phyloP scores from a whole-genome alignment of 441 rosid genomes.

The Eutrema salsugineum region DNA sequence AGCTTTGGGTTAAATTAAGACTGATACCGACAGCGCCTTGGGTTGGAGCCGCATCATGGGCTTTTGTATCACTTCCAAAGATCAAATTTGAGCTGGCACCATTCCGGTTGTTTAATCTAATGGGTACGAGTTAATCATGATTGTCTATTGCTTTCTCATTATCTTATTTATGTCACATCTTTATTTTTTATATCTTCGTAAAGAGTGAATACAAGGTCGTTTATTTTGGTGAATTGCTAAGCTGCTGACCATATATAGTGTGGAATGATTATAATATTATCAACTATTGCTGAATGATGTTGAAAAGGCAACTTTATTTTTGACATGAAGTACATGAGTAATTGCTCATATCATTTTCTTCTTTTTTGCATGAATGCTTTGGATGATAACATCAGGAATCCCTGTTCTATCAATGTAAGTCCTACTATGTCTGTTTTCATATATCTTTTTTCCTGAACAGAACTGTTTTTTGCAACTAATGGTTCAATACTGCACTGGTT shows the following conservation, averaged over 20 bases:
- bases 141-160: slow-evolving; percentile 14
- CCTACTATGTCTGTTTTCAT: slow-evolving; percentile 20
- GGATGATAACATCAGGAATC: slow-evolving; percentile 69
- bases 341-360: slow-evolving; percentile 27
- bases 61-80: slow-evolving; percentile 94
- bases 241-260: not conserved
- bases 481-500: slow-evolving; percentile 13
- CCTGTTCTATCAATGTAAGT: slow-evolving; percentile 98
- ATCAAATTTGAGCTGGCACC: slow-evolving; percentile 93
- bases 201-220: not conserved
- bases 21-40: slow-evolving; percentile 88
- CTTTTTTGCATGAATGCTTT: slow-evolving; percentile 38
- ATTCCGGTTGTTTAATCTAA: slow-evolving; percentile 84
- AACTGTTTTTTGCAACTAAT: not conserved
- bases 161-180: not conserved
- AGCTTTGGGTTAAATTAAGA: slow-evolving; percentile 94
- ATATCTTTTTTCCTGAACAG: slow-evolving; percentile 1
- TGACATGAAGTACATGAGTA: not conserved
- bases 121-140: slow-evolving; percentile 57
- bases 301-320: not conserved
- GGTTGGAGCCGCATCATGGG: slow-evolving; percentile 95
- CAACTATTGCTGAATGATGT: not conserved
- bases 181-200: not conserved
- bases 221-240: not conserved
- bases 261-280: not conserved